phyloP scores from a whole-genome alignment of 2,329 filamentous ascomycete species.

The Cladophialophora exuberans region DNA sequence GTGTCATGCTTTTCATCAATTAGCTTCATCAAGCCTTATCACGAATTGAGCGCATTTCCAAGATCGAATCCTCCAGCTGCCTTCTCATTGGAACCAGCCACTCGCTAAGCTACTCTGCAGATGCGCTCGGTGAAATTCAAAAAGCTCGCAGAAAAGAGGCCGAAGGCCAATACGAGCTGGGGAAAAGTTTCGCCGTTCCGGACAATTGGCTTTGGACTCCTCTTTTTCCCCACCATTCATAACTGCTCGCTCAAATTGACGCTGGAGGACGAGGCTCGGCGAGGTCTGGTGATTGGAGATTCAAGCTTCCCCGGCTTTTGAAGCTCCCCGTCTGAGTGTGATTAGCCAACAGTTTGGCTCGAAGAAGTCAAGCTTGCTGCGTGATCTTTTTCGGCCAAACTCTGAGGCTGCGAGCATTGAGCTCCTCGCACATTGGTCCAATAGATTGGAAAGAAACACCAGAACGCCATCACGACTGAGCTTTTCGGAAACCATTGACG shows the following conservation, averaged over 20 bases:
- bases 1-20: not conserved
- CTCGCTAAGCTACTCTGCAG: not conserved
- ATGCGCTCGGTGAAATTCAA: conserved; percentile 14
- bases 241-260: conserved; percentile 23
- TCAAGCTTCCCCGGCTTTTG: not conserved
- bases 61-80: too few species aligned
- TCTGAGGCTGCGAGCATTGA: not conserved
- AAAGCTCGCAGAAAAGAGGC: conserved; percentile 9
- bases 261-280: conserved; percentile 1
- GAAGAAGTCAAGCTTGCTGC: conserved; percentile 7
- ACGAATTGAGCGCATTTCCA: too few species aligned
- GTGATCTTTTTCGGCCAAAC: conserved; percentile 16
- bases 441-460: not conserved
- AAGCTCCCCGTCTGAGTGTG: not conserved
- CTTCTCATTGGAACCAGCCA: not conserved
- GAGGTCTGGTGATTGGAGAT: not conserved
- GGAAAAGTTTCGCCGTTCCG: conserved; percentile 29
- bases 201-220: not conserved
- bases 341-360: not conserved
- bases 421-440: not conserved
- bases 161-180: conserved; percentile 8
- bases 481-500: not conserved
- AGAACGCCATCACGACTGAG: not conserved
- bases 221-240: conserved; percentile 12
- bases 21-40: too few species aligned